phyloP scores from a whole-genome alignment of 2,329 filamentous ascomycete species.

The Teratosphaeria epicoccoides region DNA sequence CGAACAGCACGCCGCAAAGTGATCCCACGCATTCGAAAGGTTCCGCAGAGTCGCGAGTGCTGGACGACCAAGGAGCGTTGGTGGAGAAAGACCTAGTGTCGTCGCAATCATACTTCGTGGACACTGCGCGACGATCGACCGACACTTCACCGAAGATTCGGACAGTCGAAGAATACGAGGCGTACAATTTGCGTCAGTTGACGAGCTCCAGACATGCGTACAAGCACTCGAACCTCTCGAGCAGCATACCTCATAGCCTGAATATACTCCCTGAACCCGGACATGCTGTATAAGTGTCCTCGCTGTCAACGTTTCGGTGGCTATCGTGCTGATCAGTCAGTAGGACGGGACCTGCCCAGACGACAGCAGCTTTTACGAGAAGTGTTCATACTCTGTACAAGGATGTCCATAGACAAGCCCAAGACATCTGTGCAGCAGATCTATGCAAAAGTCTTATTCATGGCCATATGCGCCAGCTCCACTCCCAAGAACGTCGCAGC shows the following conservation, averaged over 20 bases:
- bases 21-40: neutral
- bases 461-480: conserved; percentile 70
- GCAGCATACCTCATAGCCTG: neutral
- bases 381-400: neutral
- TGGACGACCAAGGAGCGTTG: neutral
- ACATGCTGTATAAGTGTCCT: neutral
- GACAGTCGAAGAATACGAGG: conserved; percentile 13
- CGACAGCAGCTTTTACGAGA: neutral
- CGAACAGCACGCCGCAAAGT: neutral
- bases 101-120: neutral
- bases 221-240: neutral
- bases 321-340: neutral
- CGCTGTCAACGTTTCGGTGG: neutral
- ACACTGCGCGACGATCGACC: conserved; percentile 30
- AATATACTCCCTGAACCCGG: neutral
- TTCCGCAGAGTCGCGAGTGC: neutral
- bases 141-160: conserved; percentile 42
- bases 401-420: neutral
- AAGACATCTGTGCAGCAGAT: neutral
- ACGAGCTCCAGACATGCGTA: conserved; percentile 5
- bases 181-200: conserved; percentile 8
- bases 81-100: neutral
- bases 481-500: conserved; percentile 88
- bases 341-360: neutral
- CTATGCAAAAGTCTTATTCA: conserved; percentile 59